These are phyloP conservation scores for Solanum habrochaites DNA, from an alignment of 257 asterid species.

Conservation along the genomic window DNA sequence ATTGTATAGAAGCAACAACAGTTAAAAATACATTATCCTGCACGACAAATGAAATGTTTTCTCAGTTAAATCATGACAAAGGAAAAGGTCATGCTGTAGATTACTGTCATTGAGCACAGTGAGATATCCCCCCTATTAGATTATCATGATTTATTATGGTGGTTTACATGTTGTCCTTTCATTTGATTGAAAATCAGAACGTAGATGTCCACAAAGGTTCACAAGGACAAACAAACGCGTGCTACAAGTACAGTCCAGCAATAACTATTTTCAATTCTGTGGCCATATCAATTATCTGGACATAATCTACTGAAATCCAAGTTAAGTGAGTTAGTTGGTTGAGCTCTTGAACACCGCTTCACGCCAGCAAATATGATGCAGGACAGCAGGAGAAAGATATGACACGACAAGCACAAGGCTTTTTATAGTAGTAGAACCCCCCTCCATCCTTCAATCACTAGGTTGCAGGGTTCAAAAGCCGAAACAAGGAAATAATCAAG, in stretches of 20 bases:
- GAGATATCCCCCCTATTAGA: background rate
- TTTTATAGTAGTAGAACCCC: background rate
- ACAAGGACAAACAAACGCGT: background rate
- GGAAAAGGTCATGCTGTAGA: background rate
- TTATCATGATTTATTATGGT: background rate
- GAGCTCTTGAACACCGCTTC: background rate
- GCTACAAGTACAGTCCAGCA: background rate
- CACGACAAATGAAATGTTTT: background rate
- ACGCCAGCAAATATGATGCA: background rate
- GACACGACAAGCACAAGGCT: background rate
- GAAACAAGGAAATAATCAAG: background rate
- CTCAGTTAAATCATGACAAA: background rate
- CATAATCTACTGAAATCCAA: background rate
- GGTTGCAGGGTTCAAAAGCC: background rate
- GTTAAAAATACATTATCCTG: conserved; percentile 84
- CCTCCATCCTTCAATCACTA: background rate
- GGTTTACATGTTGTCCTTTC: background rate
- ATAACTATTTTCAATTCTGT: background rate
- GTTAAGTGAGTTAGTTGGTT: background rate
- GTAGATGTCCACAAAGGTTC: background rate
- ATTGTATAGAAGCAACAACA: conserved; percentile 80
- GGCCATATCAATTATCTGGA: background rate
- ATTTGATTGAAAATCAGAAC: background rate
- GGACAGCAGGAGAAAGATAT: background rate
- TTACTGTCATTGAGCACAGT: background rate